A percentile compares a stretch with the other conserved stretches of the same genome.
These are phyloP conservation scores for Phytophthora hibernalis DNA, from an alignment of 352 stramenopile species.

Conservation along the genomic window DNA sequence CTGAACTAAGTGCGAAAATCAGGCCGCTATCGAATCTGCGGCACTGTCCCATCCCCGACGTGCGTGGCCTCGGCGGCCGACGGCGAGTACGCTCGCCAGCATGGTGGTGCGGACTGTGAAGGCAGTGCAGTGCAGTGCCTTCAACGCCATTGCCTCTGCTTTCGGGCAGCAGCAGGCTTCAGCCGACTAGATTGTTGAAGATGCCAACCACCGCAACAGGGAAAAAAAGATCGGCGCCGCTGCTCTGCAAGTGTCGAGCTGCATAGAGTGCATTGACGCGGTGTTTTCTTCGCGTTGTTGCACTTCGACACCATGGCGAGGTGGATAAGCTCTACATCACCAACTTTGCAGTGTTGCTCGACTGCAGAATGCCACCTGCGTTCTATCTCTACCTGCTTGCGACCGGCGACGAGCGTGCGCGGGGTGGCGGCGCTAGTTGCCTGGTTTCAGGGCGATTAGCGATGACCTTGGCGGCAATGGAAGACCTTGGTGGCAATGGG, in stretches of 20 bases:
- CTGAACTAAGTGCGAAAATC: constrained; percentile 32
- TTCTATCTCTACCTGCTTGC: constrained; percentile 10
- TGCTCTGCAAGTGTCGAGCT: constrained; percentile 30
- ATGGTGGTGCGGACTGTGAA: too few relatives aligned
- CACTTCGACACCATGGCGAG: constrained; percentile 3
- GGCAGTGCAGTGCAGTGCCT: background rate
- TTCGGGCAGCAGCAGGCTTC: background rate
- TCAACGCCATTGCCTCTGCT: background rate
- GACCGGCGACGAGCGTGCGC: constrained; percentile 3
- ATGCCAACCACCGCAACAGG: constrained; percentile 4
- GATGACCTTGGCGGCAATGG: background rate
- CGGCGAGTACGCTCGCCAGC: too few relatives aligned
- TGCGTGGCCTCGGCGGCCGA: constrained; percentile 18
- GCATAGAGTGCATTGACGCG: constrained; percentile 29
- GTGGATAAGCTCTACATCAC: background rate
- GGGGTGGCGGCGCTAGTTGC: background rate
- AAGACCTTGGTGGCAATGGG: background rate
- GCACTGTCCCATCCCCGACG: background rate
- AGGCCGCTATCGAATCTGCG: constrained; percentile 24
- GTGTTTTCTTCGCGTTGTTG: constrained; percentile 25
- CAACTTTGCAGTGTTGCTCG: background rate
- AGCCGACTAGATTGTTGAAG: constrained; percentile 21
- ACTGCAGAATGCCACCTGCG: background rate
- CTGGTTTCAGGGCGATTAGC: constrained; percentile 7
- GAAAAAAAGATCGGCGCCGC: constrained; percentile 31